Base-by-base conservation (phyloP, 83 land plant species). In the Thuja plicata region DNA sequence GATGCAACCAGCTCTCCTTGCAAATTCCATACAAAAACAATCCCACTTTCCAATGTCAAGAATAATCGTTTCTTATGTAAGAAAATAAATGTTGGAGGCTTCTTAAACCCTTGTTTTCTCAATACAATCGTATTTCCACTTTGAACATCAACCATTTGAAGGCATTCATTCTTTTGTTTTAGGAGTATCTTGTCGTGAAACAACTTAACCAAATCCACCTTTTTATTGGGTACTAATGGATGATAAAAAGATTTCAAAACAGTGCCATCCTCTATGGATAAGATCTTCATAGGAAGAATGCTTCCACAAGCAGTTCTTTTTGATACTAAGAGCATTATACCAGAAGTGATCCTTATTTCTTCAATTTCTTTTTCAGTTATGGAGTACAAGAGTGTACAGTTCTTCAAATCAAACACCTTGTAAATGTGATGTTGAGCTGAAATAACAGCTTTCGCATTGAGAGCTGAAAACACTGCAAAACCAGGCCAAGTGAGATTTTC, bases 381-480 rank as follows among this genome's bases (percentile, higher is more conserved):
- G 12, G 99, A 95, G 90, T 96, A 97, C 87, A 97, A 85, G 92
- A 93, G 84, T 30, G 94, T 92, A 87, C 95, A 97, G 87, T 97
- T 97, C 87, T 95, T 97, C 92, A 97, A 88, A 89, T 97, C 99
- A 93, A 97, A 97, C 79, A 96, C 98, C 92, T 96, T 96, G 91
- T 95, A 96, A 79, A 94, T 94, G 45, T 98, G 92, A 88, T 95
- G 97, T 78, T 96, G 97, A 88, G 97, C 99, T 86, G 99, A 96
- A 86, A 95, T 94, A 21, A 97, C 93, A 27, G 95, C 97, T 89
- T 97, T 97, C 40, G 96, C 99, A 92, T 97, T 97, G 48, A 96
- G 97, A 91, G 96, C 98, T 92, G 96, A 98, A 91, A 97, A 96
- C 89, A 94, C 98, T 82, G 96, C 45, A 43, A 43, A 3, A 43